phyloP scores from a whole-genome alignment of 371 early-diverging fungal species.

The Apophysomyces elegans region DNA sequence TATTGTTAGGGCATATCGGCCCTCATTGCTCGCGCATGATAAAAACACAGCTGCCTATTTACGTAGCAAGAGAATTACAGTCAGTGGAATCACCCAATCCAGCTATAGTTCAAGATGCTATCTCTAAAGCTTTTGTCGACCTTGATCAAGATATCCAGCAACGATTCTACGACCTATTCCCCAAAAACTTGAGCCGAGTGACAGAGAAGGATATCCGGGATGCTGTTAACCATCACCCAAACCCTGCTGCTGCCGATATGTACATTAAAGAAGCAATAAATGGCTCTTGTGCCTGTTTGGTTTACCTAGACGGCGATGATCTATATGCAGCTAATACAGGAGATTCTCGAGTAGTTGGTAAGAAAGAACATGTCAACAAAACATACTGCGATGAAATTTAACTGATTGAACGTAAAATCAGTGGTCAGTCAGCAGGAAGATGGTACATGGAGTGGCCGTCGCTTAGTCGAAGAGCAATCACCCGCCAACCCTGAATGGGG shows the following conservation, averaged over 20 bases:
- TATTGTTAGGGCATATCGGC: conserved; percentile 45
- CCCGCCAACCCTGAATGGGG: conserved; percentile 51
- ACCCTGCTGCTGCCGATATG: conserved; percentile 32
- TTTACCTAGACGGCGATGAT: conserved; percentile 72
- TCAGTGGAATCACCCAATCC: conserved; percentile 7
- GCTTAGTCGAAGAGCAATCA: conserved; percentile 54
- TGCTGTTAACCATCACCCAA: conserved; percentile 40
- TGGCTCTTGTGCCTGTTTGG: conserved; percentile 82
- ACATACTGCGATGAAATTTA: background rate
- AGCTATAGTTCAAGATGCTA: conserved; percentile 30
- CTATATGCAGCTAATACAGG: conserved; percentile 83
- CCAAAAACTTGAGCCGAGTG: conserved; percentile 33
- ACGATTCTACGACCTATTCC: conserved; percentile 56
- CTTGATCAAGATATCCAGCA: conserved; percentile 65
- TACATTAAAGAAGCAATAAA: conserved; percentile 61
- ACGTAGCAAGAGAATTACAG: conserved; percentile 43
- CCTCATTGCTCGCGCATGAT: conserved; percentile 46
- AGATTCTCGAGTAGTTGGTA: conserved; percentile 71
- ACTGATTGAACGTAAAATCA: conserved; percentile 7
- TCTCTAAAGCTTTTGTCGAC: conserved; percentile 56
- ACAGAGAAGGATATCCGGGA: conserved; percentile 48
- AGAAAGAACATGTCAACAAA: conserved; percentile 13
- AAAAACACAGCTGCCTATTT: conserved; percentile 44
- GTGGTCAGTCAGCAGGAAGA: conserved; percentile 52
- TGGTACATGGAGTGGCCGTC: conserved; percentile 50